Base-by-base conservation (phyloP, 768 basidiomycete species). In the Rhodotorula taiwanensis region DNA sequence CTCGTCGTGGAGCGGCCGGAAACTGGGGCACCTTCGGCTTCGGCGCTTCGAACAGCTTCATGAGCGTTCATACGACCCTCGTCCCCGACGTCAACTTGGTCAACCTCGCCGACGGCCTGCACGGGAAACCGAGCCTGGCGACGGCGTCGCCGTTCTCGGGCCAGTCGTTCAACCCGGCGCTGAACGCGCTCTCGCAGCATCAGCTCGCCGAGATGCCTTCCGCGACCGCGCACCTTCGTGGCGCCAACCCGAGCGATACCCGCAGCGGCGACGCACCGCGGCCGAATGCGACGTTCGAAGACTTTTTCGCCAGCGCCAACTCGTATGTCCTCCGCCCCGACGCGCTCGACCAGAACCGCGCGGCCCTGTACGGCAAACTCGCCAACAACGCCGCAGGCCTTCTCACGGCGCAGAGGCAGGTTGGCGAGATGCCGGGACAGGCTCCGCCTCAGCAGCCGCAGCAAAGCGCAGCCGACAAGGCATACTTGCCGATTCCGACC, bases 221-320 rank as follows among this genome's bases (percentile, higher is more conserved):
- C 5, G 59, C 57, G 55, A 68, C 72, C 18, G 64, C 72, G n/a
- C 62, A 69, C 30, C 58, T 71, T 1, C 72, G 67, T 36, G 16
- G 13, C 51, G 51, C 31, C 50, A 21, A 43, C 60, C n/a, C 49
- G 58, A n/a, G 31, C 50, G 28, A 20, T 28, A 41, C 6, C 16
- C 25, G 18, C 33, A 27, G 34, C 51, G 25, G 33, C 51, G 33
- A 39, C 36, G 36, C 36, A 39, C 36, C 16, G 49, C 4, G 6
- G 20, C 31, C 51, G 2, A 41, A 52, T 7, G 58, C 58, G 13
- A 59, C 58, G 11, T 68, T 68, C 52, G 58, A 68, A 33, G 62
- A 64, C 52, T 70, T 73, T 43, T 72, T 72, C 58, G 67, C 64
- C n/a, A 43, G 63, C 13, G n/a, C n/a, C 36, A 73, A 73, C 58